A percentile compares a stretch with the other conserved stretches of the same genome.
These are phyloP conservation scores for Trametopsis cervina DNA, from an alignment of 768 basidiomycete species.

Conservation along the genomic window DNA sequence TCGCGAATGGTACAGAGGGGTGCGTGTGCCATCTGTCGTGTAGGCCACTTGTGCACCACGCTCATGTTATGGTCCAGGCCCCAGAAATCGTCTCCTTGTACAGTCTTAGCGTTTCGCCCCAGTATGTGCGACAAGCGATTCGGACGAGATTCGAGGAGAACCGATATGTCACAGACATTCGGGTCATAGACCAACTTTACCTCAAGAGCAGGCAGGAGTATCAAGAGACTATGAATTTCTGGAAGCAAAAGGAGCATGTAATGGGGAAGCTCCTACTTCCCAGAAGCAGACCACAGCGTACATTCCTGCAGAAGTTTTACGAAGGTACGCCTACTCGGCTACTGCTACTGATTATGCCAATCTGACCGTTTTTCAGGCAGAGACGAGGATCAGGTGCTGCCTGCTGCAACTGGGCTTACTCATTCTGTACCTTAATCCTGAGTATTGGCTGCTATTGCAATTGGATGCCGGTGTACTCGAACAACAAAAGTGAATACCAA, in stretches of 20 bases:
- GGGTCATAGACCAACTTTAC: constrained; percentile 79
- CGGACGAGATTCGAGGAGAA: constrained; percentile 85
- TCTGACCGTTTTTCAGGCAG: constrained; percentile 40
- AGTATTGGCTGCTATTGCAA: too few species aligned
- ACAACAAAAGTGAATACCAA: too few species aligned
- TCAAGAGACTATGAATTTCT: constrained; percentile 92
- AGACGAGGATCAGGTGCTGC: constrained; percentile 65
- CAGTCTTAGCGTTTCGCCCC: constrained; percentile 71
- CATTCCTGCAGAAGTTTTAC: constrained; percentile 81
- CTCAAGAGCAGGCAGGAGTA: constrained; percentile 82
- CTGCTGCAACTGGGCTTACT: constrained; percentile 55
- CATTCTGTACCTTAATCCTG: constrained; percentile 14
- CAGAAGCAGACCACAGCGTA: constrained; percentile 38
- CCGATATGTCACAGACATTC: constrained; percentile 72
- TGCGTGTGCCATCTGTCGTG: constrained; percentile 45
- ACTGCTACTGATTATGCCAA: neutral
- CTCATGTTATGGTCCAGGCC: constrained; percentile 43
- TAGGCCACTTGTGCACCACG: constrained; percentile 4
- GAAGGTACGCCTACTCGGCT: constrained; percentile 47
- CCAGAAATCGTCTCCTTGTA: constrained; percentile 85
- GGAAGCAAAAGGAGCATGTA: constrained; percentile 85
- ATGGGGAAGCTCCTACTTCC: constrained; percentile 59
- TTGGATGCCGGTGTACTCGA: too few species aligned
- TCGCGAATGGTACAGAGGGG: constrained; percentile 89
- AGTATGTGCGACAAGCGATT: constrained; percentile 72